Conservation (phyloP, 306 rosid species). For the Hippophae gyantsensis region DNA sequence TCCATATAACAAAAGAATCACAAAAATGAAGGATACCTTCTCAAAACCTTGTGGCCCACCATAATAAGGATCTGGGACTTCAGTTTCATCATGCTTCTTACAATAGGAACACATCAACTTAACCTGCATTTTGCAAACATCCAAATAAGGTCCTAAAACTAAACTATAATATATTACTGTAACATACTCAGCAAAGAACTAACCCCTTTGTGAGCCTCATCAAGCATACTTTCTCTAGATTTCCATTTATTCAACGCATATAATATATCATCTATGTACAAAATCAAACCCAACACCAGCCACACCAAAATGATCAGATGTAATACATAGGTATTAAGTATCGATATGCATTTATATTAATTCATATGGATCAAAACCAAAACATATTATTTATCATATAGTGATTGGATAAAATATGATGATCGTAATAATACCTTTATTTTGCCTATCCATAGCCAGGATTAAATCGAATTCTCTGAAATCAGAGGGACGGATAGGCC, state of each 20-base stretch:
- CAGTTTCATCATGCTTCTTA: slow-evolving; percentile 59
- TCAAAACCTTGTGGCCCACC: slow-evolving; percentile 89
- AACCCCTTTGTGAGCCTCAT: slow-evolving; percentile 70
- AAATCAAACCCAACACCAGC: slow-evolving; percentile 11
- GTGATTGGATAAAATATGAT: not conserved
- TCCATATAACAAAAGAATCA: not conserved
- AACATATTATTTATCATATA: no score
- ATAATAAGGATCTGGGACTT: slow-evolving; percentile 91
- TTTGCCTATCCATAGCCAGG: slow-evolving; percentile 86
- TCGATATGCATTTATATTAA: not conserved
- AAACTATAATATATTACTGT: not conserved
- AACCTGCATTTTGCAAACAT: slow-evolving; percentile 35
- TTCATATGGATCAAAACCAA: no score
- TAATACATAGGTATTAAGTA: not conserved
- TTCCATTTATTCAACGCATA: slow-evolving; percentile 63
- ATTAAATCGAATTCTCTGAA: slow-evolving; percentile 75
- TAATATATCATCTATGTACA: slow-evolving; percentile 59
- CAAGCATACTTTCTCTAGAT: slow-evolving; percentile 45
- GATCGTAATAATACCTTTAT: slow-evolving; percentile 40
- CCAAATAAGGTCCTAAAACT: not conserved
- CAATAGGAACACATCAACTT: slow-evolving; percentile 89
- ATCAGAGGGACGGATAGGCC: slow-evolving; percentile 77
- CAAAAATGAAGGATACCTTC: slow-evolving; percentile 42
- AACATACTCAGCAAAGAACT: slow-evolving; percentile 3
- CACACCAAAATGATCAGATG: slow-evolving; percentile 1